phyloP scores from a whole-genome alignment of 208 protist species.

The Porcisia hertigi region DNA sequence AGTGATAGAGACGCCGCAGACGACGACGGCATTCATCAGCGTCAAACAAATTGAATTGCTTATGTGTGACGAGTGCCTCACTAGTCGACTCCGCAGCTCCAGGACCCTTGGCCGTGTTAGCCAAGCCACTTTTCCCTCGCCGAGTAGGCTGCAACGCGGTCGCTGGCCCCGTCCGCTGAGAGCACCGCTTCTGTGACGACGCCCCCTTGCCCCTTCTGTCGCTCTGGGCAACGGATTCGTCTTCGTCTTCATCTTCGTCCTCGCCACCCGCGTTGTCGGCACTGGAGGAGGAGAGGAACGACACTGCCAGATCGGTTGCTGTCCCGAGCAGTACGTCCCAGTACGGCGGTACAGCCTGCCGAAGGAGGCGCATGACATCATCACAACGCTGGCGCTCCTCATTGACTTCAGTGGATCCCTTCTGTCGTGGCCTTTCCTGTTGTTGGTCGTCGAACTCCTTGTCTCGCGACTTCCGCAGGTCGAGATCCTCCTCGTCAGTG shows the following conservation, averaged over 20 bases:
- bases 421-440: background rate
- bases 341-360: conserved; percentile 25
- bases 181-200: background rate
- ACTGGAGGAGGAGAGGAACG: background rate
- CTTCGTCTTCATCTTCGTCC: background rate
- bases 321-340: conserved; percentile 39
- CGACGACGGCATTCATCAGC: conserved; percentile 58
- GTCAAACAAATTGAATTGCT: conserved; percentile 55
- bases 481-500: conserved; percentile 4
- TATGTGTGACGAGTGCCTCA: conserved; percentile 16
- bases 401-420: background rate
- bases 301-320: conserved; percentile 7
- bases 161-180: background rate
- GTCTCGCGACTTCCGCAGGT: background rate
- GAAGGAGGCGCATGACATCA: conserved; percentile 27
- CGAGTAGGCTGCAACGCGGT: background rate
- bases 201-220: conserved; percentile 2
- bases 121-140: background rate
- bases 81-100: background rate
- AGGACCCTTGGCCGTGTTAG: background rate
- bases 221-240: background rate
- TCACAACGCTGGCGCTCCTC: background rate
- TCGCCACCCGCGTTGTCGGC: conserved; percentile 16
- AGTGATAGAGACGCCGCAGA: conserved; percentile 52
- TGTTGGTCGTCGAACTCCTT: conserved; percentile 7